Evolutionary conservation across 371 early-diverging fungal species (phyloP).

Genomic region (Mucor sp.): DNA sequence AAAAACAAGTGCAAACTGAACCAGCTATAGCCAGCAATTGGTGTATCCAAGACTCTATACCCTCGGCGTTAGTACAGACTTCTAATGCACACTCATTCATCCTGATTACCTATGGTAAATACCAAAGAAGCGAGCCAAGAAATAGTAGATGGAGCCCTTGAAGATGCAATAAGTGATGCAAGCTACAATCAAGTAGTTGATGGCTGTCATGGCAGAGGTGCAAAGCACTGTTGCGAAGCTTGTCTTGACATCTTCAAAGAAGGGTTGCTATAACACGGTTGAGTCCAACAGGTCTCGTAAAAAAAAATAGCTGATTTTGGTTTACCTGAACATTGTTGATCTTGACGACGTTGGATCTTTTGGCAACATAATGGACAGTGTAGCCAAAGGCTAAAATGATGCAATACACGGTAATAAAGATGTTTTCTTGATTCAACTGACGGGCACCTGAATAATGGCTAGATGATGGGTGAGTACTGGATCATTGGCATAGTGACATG

Average conservation of each 20-base stretch:
- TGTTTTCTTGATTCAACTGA: constrained; percentile 45
- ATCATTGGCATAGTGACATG: not conserved
- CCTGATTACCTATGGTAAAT: constrained; percentile 22
- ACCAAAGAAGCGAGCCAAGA: constrained; percentile 32
- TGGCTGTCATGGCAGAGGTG: constrained; percentile 19
- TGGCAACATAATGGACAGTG: constrained; percentile 30
- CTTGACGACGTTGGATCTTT: constrained; percentile 29
- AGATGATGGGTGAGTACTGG: not conserved
- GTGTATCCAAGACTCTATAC: constrained; percentile 41
- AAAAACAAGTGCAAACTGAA: constrained; percentile 39
- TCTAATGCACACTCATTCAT: not conserved
- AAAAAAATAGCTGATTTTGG: not conserved
- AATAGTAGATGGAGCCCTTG: constrained; percentile 32
- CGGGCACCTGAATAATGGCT: constrained; percentile 37
- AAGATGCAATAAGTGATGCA: constrained; percentile 33
- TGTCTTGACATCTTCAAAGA: constrained; percentile 26
- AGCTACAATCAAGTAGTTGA: constrained; percentile 13
- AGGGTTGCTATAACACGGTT: constrained; percentile 28
- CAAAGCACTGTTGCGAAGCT: constrained; percentile 24
- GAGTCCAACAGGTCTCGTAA: not conserved
- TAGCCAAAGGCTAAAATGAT: constrained; percentile 34
- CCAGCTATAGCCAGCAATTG: constrained; percentile 51
- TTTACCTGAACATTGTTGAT: constrained; percentile 49
- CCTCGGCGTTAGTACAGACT: constrained; percentile 3
- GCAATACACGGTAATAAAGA: constrained; percentile 43